A percentile compares a stretch with the other conserved stretches of the same genome.
Conservation (phyloP, 2,329 filamentous ascomycete species). For the Diaporthe sp. region DNA sequence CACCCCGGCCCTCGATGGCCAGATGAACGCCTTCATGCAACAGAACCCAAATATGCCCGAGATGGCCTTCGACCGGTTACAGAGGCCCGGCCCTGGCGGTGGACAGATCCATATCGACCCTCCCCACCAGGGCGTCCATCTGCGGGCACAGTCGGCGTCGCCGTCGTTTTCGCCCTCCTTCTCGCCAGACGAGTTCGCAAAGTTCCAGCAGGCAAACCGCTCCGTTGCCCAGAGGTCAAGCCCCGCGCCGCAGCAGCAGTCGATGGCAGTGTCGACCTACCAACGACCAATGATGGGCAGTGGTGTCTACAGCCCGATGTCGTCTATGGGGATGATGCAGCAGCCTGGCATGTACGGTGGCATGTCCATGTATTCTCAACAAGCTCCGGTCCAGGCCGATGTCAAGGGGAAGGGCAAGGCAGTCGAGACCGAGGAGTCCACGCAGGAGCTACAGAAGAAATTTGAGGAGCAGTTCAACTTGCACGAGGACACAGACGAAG, state of each 20-base stretch:
- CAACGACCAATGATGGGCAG: conserved; percentile 74
- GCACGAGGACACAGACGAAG: conserved; percentile 68
- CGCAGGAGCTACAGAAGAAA: conserved; percentile 66
- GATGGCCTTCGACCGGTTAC: conserved; percentile 62
- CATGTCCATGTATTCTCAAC: conserved; percentile 65
- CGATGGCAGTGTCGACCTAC: conserved; percentile 57
- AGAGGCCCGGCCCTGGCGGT: conserved; percentile 45
- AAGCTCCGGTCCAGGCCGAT: conserved; percentile 55
- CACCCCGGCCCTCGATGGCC: conserved; percentile 39
- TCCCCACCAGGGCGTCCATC: conserved; percentile 61
- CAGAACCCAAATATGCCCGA: conserved; percentile 75
- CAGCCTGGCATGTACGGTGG: conserved; percentile 67
- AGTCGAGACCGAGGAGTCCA: conserved; percentile 89
- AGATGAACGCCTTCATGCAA: conserved; percentile 95
- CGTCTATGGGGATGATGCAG: conserved; percentile 66
- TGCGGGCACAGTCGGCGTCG: conserved; percentile 67
- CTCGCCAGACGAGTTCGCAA: conserved; percentile 86
- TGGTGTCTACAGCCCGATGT: conserved; percentile 51
- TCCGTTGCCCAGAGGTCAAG: conserved; percentile 65
- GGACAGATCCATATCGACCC: conserved; percentile 62
- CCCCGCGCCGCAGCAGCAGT: conserved; percentile 70
- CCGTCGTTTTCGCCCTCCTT: conserved; percentile 78
- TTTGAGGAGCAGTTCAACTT: conserved; percentile 57
- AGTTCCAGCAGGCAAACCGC: conserved; percentile 83
- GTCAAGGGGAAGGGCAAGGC: conserved; percentile 90